phyloP scores from a whole-genome alignment of 345 rosid genomes.

The Cardamine occulta region DNA sequence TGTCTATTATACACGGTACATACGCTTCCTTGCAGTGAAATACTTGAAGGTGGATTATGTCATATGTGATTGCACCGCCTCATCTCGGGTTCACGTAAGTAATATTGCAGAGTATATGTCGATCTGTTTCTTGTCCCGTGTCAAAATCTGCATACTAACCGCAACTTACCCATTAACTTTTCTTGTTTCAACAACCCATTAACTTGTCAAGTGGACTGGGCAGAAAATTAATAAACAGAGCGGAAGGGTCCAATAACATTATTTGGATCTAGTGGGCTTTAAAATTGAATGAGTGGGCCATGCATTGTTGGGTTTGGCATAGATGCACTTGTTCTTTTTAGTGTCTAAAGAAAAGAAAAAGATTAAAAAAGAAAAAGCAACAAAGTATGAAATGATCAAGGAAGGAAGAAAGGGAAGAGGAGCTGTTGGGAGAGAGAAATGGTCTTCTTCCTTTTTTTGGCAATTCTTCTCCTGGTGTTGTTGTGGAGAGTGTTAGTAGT shows the following conservation, averaged over 20 bases:
- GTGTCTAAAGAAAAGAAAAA: neutral
- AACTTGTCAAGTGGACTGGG: neutral
- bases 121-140: too few species aligned
- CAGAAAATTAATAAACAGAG: neutral
- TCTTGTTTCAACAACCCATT: neutral
- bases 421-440: conserved; percentile 70
- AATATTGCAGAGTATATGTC: too few species aligned
- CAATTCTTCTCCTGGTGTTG: conserved; percentile 34
- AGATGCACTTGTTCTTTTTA: neutral
- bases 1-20: neutral
- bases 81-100: too few species aligned
- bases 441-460: conserved; percentile 35
- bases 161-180: too few species aligned
- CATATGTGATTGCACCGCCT: neutral
- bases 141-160: too few species aligned
- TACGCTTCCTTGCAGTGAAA: neutral
- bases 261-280: conserved; percentile 9
- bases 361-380: conserved; percentile 3
- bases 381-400: conserved; percentile 9
- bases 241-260: neutral
- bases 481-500: conserved; percentile 43
- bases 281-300: neutral
- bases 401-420: conserved; percentile 49
- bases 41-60: conserved; percentile 2
- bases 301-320: neutral